phyloP scores from a whole-genome alignment of 768 basidiomycete genomes.

The Daedaleopsis sinensis region DNA sequence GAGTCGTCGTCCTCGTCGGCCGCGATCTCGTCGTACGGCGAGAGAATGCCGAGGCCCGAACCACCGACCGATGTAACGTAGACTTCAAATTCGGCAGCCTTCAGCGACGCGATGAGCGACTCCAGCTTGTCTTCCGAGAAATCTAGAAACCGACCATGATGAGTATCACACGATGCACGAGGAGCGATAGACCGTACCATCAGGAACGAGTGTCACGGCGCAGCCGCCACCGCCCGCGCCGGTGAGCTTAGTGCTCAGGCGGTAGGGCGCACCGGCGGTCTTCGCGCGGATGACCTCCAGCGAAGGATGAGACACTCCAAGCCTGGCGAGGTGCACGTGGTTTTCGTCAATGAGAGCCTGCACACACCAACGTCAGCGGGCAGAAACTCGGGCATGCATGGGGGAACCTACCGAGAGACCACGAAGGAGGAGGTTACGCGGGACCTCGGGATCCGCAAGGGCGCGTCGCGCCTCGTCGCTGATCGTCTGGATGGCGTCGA shows the following conservation, averaged over 20 bases:
- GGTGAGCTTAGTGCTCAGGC: slow-evolving; percentile 89
- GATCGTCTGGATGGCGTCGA: slow-evolving; percentile 83
- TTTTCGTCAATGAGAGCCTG: slow-evolving; percentile 89
- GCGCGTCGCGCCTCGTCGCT: slow-evolving; percentile 79
- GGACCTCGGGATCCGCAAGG: slow-evolving; percentile 72
- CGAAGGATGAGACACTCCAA: slow-evolving; percentile 90
- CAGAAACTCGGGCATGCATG: background rate
- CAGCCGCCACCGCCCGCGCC: slow-evolving; percentile 99
- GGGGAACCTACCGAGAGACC: slow-evolving; percentile 65
- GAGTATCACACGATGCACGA: background rate
- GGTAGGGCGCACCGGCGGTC: slow-evolving; percentile 64
- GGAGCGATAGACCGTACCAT: slow-evolving; percentile 57
- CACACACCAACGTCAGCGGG: slow-evolving; percentile 11
- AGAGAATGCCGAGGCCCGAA: slow-evolving; percentile 86
- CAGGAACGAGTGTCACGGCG: slow-evolving; percentile 92
- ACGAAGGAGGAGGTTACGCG: slow-evolving; percentile 64
- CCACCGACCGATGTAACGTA: slow-evolving; percentile 95
- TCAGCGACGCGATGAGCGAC: slow-evolving; percentile 61
- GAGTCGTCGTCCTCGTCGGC: slow-evolving; percentile 7
- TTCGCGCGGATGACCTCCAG: slow-evolving; percentile 81
- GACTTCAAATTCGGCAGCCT: slow-evolving; percentile 69
- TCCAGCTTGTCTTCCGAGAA: slow-evolving; percentile 63
- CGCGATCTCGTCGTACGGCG: slow-evolving; percentile 40
- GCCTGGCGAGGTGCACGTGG: slow-evolving; percentile 77
- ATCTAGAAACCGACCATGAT: slow-evolving; percentile 46